These are phyloP conservation scores for Ogataea siamensis DNA, from an alignment of 805 yeast species.

Conservation along the genomic window DNA sequence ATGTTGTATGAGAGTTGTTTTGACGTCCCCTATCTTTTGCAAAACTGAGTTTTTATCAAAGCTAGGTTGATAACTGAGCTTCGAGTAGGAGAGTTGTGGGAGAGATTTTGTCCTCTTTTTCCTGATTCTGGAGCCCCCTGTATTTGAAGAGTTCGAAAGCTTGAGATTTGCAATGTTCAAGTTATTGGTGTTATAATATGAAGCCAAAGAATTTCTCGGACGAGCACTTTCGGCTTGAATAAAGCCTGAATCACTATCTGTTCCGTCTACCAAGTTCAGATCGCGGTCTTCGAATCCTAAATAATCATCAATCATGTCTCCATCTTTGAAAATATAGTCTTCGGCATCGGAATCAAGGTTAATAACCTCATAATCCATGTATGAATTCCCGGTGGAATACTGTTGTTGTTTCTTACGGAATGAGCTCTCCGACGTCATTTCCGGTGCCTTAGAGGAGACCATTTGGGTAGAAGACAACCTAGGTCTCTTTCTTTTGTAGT, in stretches of 20 bases:
- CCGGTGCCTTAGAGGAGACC: constrained; percentile 10
- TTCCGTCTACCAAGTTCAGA: constrained; percentile 13
- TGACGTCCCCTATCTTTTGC: constrained; percentile 41
- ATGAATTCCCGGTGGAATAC: constrained; percentile 10
- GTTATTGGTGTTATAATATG: constrained; percentile 16
- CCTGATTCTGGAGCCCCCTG: constrained; percentile 5
- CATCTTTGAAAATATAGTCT: constrained; percentile 31
- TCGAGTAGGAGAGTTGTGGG: constrained; percentile 53
- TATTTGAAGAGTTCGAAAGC: constrained; percentile 11
- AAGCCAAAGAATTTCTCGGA: constrained; percentile 19
- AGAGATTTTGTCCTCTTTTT: constrained; percentile 51
- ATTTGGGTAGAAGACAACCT: constrained; percentile 28
- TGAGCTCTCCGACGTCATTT: constrained; percentile 10
- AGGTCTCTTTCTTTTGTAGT: constrained; percentile 38
- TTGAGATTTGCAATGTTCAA: constrained; percentile 21
- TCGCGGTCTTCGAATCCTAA: constrained; percentile 20
- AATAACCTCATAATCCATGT: constrained; percentile 30
- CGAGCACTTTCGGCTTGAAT: constrained; percentile 6
- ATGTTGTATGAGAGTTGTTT: constrained; percentile 36
- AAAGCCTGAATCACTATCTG: constrained; percentile 8
- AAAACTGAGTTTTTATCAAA: constrained; percentile 34
- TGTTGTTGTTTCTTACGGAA: constrained; percentile 30
- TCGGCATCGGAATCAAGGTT: constrained; percentile 43
- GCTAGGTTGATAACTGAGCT: constrained; percentile 38
- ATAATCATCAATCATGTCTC: constrained; percentile 7